phyloP scores from a whole-genome alignment of 106 monocot genomes.

The Acorus gramineus region DNA sequence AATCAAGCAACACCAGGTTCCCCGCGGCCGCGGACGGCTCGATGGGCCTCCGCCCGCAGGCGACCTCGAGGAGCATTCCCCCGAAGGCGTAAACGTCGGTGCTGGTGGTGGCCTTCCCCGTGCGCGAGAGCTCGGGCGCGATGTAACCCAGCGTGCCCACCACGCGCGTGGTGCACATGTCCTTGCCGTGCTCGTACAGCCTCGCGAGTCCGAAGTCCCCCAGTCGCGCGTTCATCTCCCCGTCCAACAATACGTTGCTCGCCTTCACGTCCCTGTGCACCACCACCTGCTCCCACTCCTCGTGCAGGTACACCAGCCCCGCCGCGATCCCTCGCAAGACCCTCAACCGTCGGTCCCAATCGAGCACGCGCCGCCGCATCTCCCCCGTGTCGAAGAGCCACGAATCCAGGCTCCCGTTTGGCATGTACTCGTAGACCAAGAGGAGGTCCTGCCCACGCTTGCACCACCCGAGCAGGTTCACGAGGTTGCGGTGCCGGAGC shows the following conservation, averaged over 20 bases:
- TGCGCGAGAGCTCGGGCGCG: neutral
- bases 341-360: neutral
- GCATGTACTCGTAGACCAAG: too few species aligned
- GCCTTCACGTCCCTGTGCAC: too few species aligned
- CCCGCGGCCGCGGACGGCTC: neutral
- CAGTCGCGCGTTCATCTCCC: too few species aligned
- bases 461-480: too few species aligned
- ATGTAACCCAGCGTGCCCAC: neutral
- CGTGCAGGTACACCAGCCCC: neutral
- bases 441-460: too few species aligned
- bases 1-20: neutral
- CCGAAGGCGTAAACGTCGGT: constrained; percentile 1
- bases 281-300: neutral
- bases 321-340: neutral
- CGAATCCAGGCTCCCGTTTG: too few species aligned
- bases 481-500: too few species aligned
- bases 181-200: neutral
- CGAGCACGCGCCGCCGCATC: neutral
- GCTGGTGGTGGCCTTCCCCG: neutral
- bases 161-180: neutral
- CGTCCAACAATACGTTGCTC: too few species aligned
- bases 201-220: neutral
- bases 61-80: neutral
- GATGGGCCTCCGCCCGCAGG: neutral
- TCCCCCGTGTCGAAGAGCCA: too few species aligned